phyloP scores from a whole-genome alignment of 2,329 filamentous ascomycete genomes.

The Stagonosporopsis rhizophila region DNA sequence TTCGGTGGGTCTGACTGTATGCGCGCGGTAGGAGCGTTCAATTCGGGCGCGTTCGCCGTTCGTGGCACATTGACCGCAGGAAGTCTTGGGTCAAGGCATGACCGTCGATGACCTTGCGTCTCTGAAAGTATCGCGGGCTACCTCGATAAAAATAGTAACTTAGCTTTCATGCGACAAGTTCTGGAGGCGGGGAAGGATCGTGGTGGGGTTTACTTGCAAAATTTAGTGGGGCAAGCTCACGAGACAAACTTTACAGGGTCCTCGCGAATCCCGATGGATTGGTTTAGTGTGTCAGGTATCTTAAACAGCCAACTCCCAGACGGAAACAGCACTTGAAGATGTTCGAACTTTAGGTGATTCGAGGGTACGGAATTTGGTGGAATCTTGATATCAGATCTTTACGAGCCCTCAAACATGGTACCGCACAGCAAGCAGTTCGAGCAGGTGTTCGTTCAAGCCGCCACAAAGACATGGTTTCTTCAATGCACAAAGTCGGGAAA shows the following conservation, averaged over 20 bases:
- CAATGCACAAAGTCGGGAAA: constrained; percentile 41
- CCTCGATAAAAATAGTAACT: neutral
- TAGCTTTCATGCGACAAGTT: neutral
- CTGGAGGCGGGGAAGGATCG: constrained; percentile 2
- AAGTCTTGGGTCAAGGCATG: constrained; percentile 5
- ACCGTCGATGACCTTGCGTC: neutral
- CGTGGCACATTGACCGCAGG: constrained; percentile 7
- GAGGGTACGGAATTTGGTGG: neutral
- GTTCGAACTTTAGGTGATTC: neutral
- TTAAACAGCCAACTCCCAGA: neutral
- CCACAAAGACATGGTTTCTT: constrained; percentile 30
- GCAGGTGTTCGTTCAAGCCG: neutral
- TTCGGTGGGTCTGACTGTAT: neutral
- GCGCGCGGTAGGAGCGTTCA: neutral
- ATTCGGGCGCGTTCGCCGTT: neutral
- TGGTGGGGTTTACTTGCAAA: constrained; percentile 9
- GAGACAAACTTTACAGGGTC: constrained; percentile 8
- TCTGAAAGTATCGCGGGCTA: neutral
- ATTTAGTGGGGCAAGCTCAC: constrained; percentile 12
- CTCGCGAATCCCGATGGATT: neutral
- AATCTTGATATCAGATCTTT: too few relatives aligned
- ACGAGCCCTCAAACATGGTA: neutral
- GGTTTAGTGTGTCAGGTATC: neutral
- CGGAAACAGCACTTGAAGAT: neutral
- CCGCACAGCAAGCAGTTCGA: neutral